Conservation (phyloP, 108 stramenopile genomes). For the Cyclostephanos tholiformis region DNA sequence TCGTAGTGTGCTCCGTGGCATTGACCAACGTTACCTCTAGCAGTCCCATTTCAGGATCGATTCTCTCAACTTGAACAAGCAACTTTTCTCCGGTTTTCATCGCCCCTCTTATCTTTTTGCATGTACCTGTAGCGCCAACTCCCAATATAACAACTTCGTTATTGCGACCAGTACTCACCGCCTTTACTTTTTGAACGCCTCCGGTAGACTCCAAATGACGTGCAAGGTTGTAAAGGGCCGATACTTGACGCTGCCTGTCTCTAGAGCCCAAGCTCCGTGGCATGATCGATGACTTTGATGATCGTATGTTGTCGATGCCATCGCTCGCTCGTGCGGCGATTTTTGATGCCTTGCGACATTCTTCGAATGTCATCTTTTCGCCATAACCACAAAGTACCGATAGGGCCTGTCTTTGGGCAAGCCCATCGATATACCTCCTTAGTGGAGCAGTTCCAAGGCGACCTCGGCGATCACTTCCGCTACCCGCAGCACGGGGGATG, state of each 20-base stretch:
- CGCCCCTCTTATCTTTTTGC: constrained; percentile 58
- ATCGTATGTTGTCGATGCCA: constrained; percentile 49
- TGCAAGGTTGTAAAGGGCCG: constrained; percentile 42
- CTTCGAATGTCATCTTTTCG: constrained; percentile 55
- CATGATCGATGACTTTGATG: constrained; percentile 15
- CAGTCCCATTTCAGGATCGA: constrained; percentile 59
- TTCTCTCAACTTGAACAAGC: constrained; percentile 54
- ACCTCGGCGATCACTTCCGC: constrained; percentile 56
- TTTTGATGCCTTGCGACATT: constrained; percentile 62
- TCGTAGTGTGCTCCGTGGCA: neutral
- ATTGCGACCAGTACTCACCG: constrained; percentile 65
- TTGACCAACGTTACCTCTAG: constrained; percentile 40
- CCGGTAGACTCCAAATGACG: constrained; percentile 38
- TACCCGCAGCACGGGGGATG: constrained; percentile 64
- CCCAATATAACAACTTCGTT: constrained; percentile 71
- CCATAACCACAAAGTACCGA: constrained; percentile 72
- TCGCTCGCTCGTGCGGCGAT: constrained; percentile 58
- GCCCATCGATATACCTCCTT: constrained; percentile 80
- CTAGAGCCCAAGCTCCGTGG: neutral
- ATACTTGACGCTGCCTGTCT: constrained; percentile 34
- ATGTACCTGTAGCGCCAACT: constrained; percentile 54
- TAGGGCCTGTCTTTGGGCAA: constrained; percentile 78
- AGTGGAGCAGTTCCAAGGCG: constrained; percentile 81
- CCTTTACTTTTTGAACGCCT: constrained; percentile 45
- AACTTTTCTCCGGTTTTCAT: constrained; percentile 58